Evolutionary conservation across 208 protist species (phyloP).

Genomic region (Leishmania tarentolae): DNA sequence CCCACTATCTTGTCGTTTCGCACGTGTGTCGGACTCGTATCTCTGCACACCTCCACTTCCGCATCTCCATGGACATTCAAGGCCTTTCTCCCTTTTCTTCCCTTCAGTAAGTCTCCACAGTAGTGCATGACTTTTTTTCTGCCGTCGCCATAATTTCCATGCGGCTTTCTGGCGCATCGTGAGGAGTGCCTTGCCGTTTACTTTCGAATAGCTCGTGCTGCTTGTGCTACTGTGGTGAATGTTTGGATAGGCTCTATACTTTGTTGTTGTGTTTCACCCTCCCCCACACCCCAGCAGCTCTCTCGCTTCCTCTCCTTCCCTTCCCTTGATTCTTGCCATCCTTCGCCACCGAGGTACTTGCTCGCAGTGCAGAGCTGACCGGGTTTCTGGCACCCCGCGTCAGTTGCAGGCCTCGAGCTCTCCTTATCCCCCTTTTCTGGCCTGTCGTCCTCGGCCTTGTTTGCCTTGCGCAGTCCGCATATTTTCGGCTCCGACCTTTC

Average conservation of each 20-base stretch:
- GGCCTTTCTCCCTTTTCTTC: not conserved
- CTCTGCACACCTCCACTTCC: not conserved
- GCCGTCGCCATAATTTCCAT: not conserved
- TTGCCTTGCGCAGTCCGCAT: not conserved
- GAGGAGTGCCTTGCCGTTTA: not conserved
- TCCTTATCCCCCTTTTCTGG: not conserved
- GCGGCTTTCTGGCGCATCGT: not conserved
- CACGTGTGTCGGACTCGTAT: not conserved
- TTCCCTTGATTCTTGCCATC: not conserved
- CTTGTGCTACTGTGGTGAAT: not conserved
- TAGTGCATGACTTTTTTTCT: conserved; percentile 2
- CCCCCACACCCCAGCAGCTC: not conserved
- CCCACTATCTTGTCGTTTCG: not conserved
- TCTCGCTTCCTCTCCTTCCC: not conserved
- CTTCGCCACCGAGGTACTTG: not conserved
- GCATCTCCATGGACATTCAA: not conserved
- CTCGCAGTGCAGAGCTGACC: not conserved
- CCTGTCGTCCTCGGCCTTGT: not conserved
- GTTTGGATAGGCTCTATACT: not conserved
- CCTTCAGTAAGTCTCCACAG: not conserved
- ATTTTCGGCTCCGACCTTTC: not conserved
- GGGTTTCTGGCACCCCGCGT: not conserved
- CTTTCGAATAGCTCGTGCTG: not conserved
- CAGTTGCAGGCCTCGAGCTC: not conserved
- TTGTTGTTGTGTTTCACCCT: no score